Percentiles rank a stretch among this genome's conserved stretches.
These are phyloP conservation scores for Monosporascus cannonballus DNA, from an alignment of 2,329 filamentous ascomycete genomes.

Conservation along the genomic window DNA sequence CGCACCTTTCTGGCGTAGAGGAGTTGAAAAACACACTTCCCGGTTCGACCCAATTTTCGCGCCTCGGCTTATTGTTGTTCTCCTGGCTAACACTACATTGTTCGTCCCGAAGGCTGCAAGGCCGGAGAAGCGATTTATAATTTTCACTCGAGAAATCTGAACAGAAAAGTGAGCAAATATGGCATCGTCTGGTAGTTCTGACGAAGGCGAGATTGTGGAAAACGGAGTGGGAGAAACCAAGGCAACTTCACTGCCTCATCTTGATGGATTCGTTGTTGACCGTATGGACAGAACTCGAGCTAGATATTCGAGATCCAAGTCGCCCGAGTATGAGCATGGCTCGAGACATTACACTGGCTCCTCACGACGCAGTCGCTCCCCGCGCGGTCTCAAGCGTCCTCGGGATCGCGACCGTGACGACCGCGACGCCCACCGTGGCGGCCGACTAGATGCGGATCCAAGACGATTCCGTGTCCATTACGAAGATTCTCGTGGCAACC, in stretches of 20 bases:
- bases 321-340: slow-evolving; percentile 40
- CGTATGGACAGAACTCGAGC: slow-evolving; percentile 75
- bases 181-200: slow-evolving; percentile 54
- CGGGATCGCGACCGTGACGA: slow-evolving; percentile 43
- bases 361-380: slow-evolving; percentile 50
- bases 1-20: slow-evolving; percentile 18
- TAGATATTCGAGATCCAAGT: slow-evolving; percentile 49
- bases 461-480: slow-evolving; percentile 57
- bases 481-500: slow-evolving; percentile 47
- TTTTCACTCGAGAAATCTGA: slow-evolving; percentile 12
- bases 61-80: slow-evolving; percentile 15
- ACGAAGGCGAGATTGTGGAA: slow-evolving; percentile 84
- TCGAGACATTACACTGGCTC: slow-evolving; percentile 36
- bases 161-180: slow-evolving; percentile 25
- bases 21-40: slow-evolving; percentile 25
- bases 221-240: slow-evolving; percentile 59
- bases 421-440: slow-evolving; percentile 40
- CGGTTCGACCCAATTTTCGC: slow-evolving; percentile 30
- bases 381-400: slow-evolving; percentile 61
- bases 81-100: slow-evolving; percentile 22
- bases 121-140: slow-evolving; percentile 11
- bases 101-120: slow-evolving; percentile 14
- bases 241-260: slow-evolving; percentile 79
- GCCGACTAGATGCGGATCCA: slow-evolving; percentile 45
- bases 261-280: slow-evolving; percentile 83